Conservation (phyloP, 163 green algal species). For the Prototheca cutis region DNA sequence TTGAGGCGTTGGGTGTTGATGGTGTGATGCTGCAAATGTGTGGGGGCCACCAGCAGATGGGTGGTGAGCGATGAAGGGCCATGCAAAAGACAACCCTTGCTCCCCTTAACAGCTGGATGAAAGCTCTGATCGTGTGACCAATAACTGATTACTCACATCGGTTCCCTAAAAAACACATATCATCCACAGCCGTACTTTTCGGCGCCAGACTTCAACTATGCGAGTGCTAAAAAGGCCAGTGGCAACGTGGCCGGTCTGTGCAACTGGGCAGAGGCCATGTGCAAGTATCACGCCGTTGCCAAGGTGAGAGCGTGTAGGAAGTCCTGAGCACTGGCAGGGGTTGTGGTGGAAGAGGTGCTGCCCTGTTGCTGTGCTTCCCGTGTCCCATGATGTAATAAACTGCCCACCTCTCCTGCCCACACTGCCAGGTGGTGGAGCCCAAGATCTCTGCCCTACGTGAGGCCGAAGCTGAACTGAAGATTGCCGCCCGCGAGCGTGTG, state of each 20-base stretch:
- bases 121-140: too few species aligned
- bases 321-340: background rate
- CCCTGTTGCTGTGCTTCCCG: too few species aligned
- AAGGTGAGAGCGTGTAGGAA: constrained; percentile 35
- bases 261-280: constrained; percentile 90
- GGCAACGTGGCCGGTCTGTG: constrained; percentile 88
- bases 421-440: constrained; percentile 80
- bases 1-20: background rate
- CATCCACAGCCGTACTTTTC: constrained; percentile 89
- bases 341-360: background rate
- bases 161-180: too few species aligned
- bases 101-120: too few species aligned
- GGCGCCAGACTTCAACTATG: constrained; percentile 88
- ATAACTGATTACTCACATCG: too few species aligned
- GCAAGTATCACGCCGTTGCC: constrained; percentile 87
- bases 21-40: background rate
- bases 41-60: too few species aligned
- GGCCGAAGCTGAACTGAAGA: constrained; percentile 79
- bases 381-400: too few species aligned
- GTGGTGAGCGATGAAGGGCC: too few species aligned
- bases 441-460: constrained; percentile 81
- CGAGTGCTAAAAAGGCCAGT: constrained; percentile 77
- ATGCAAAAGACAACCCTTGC: too few species aligned
- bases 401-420: too few species aligned
- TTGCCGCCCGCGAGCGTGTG: constrained; percentile 52